Evolutionary conservation across 75 land plant genomes (phyloP).

Genomic region (Isoetes taiwanensis): DNA sequence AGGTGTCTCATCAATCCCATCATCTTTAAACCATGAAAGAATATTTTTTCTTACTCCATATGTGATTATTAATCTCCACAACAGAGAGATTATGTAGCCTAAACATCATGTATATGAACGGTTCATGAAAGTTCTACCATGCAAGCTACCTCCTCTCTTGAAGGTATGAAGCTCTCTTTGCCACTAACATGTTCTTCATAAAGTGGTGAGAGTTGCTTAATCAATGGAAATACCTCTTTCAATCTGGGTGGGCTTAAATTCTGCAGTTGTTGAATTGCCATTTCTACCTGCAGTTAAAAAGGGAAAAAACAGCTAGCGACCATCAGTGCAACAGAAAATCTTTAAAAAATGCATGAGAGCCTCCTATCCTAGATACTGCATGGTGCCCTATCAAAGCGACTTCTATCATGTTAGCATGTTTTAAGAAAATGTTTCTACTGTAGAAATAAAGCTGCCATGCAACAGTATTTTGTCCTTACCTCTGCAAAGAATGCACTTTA

Average conservation of each 20-base stretch:
- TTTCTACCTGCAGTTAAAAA: constrained; percentile 69
- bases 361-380: too few relatives aligned
- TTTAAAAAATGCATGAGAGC: too few relatives aligned
- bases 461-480: too few relatives aligned
- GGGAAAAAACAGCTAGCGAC: too few relatives aligned
- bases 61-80: neutral
- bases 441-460: too few relatives aligned
- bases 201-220: constrained; percentile 92
- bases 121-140: constrained; percentile 37
- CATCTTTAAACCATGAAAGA: constrained; percentile 80
- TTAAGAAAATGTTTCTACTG: too few relatives aligned
- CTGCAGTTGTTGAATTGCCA: constrained; percentile 47
- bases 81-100: too few relatives aligned
- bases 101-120: too few relatives aligned
- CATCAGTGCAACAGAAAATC: too few relatives aligned
- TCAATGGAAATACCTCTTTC: constrained; percentile 82
- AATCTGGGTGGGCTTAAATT: constrained; percentile 69
- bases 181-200: constrained; percentile 81
- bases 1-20: constrained; percentile 80
- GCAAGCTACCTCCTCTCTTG: constrained; percentile 69
- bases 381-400: too few relatives aligned
- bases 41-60: constrained; percentile 80
- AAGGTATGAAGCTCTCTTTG: constrained; percentile 74
- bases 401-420: too few relatives aligned
- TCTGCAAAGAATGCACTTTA: neutral